Conservation (phyloP, 2,329 filamentous ascomycete species). For the Tolypocladium amazonense region DNA sequence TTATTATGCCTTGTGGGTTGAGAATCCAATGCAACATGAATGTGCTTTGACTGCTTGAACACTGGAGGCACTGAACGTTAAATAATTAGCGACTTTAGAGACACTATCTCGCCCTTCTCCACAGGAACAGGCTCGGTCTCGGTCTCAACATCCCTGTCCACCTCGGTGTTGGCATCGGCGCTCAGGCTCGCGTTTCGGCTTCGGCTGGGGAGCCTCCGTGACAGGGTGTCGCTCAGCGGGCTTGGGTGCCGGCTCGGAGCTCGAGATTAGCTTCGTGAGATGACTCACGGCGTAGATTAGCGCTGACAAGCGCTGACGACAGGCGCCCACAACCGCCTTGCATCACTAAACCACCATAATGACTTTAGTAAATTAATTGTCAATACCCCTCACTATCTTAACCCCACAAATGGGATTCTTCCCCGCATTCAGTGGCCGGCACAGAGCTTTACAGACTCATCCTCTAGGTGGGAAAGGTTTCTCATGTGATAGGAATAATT, state of each 20-base stretch:
- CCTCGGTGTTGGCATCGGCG: slow-evolving; percentile 20
- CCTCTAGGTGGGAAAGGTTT: no score
- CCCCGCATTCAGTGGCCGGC: background rate
- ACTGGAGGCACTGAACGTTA: no score
- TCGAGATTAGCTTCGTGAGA: slow-evolving; percentile 38
- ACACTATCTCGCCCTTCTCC: slow-evolving; percentile 8
- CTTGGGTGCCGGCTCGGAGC: slow-evolving; percentile 53
- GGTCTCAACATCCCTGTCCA: slow-evolving; percentile 23
- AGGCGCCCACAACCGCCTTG: background rate
- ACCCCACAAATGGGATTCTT: background rate
- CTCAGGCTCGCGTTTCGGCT: slow-evolving; percentile 9
- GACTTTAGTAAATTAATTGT: background rate
- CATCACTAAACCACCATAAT: background rate
- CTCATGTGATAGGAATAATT: no score
- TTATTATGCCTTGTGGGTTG: background rate
- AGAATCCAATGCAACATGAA: background rate
- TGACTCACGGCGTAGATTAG: background rate
- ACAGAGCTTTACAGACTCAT: background rate
- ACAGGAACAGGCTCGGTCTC: slow-evolving; percentile 17
- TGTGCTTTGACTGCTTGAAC: no score
- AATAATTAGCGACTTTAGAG: background rate
- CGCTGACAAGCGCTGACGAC: background rate
- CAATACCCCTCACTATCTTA: background rate
- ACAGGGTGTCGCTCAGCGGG: slow-evolving; percentile 36
- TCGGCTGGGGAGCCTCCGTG: slow-evolving; percentile 14